These are phyloP conservation scores for Naegleria lovaniensis DNA, from an alignment of 208 protist genomes.

Conservation along the genomic window DNA sequence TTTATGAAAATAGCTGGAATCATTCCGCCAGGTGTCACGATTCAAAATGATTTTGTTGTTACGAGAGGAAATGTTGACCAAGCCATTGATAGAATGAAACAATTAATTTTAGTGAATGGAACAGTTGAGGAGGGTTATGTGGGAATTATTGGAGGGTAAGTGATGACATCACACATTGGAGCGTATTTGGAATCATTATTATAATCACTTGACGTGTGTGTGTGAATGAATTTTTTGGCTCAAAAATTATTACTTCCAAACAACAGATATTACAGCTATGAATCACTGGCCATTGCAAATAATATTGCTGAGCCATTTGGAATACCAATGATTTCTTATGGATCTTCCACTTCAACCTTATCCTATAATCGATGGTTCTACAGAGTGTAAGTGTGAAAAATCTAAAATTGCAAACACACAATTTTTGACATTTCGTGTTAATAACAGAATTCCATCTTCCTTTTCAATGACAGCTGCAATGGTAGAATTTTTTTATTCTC, in stretches of 20 bases:
- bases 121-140: not conserved
- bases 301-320: not conserved
- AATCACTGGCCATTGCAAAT: not conserved
- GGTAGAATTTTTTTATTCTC: not conserved
- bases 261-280: not conserved
- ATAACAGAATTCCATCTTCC: not conserved
- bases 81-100: not conserved
- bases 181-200: too few species aligned
- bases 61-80: not conserved
- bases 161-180: too few species aligned
- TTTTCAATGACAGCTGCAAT: not conserved
- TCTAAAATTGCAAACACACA: not conserved
- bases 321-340: not conserved
- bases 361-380: not conserved
- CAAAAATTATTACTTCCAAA: not conserved
- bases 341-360: not conserved
- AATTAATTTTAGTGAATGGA: not conserved
- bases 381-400: not conserved
- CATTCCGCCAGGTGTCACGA: not conserved
- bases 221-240: too few species aligned
- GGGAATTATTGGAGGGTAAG: not conserved
- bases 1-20: not conserved
- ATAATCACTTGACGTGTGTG: too few species aligned
- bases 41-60: not conserved
- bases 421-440: too few species aligned